These are phyloP conservation scores for Ophiostoma pallidulum DNA, from an alignment of 2,329 filamentous ascomycete genomes.

Conservation along the genomic window DNA sequence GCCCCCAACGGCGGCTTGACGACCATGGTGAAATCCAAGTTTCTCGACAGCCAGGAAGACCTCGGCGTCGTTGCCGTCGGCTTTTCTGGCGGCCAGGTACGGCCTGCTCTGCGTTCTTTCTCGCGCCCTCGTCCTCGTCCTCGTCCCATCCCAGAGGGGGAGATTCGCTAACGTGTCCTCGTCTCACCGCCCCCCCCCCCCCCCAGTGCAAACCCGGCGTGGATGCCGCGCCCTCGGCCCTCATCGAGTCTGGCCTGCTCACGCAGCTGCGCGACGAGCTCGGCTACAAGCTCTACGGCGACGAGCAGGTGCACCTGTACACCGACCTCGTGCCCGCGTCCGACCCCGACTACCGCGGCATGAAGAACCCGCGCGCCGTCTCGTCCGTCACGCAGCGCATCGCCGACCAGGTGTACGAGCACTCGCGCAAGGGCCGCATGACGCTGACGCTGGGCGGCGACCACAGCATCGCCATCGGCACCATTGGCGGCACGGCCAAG, in stretches of 20 bases:
- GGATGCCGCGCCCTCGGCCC: conserved; percentile 78
- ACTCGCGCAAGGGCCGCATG: conserved; percentile 73
- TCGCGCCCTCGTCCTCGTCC: too few relatives aligned
- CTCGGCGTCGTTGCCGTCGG: conserved; percentile 90
- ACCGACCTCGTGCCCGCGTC: conserved; percentile 57
- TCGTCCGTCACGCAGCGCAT: conserved; percentile 76
- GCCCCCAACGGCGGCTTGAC: conserved; percentile 30
- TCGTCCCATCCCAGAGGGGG: too few relatives aligned
- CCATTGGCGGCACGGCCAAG: conserved; percentile 76
- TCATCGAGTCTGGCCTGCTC: conserved; percentile 82
- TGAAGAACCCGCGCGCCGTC: conserved; percentile 88
- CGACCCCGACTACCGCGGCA: conserved; percentile 76
- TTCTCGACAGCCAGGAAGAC: conserved; percentile 69
- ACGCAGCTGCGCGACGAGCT: conserved; percentile 75
- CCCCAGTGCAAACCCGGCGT: conserved; percentile 78
- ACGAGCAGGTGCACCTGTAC: conserved; percentile 75
- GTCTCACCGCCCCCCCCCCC: conserved; percentile 4
- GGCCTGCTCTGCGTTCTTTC: background rate
- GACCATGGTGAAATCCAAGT: conserved; percentile 54
- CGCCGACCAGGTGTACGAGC: conserved; percentile 74
- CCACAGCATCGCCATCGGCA: conserved; percentile 93
- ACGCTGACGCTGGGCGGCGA: conserved; percentile 92
- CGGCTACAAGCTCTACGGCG: conserved; percentile 78
- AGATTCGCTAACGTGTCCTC: background rate
- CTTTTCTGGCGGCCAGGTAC: conserved; percentile 92